Conservation (phyloP, 208 protist genomes). For the Leishmania aethiopica region DNA sequence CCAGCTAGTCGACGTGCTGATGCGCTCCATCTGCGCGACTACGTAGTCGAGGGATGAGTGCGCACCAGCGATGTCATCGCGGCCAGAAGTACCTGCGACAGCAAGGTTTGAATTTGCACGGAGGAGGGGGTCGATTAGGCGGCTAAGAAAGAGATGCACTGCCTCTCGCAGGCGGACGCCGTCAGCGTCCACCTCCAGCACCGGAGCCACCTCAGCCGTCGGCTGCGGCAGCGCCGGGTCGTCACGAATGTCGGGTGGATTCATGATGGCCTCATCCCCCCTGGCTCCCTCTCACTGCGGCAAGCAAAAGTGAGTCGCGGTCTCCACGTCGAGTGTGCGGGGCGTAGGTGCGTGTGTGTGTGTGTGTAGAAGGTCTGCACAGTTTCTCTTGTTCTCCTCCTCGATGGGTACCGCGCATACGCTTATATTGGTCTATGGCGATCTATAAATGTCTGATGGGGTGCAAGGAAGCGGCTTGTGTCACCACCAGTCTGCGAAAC, state of each 20-base stretch:
- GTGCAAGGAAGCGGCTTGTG: background rate
- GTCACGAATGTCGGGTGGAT: conserved; percentile 48
- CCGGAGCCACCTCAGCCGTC: conserved; percentile 39
- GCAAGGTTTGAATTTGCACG: conserved; percentile 22
- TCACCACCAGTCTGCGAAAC: background rate
- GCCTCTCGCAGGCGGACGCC: conserved; percentile 76
- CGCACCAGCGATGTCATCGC: background rate
- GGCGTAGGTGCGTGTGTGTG: background rate
- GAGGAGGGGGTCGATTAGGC: conserved; percentile 69
- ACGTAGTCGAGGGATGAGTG: conserved; percentile 55
- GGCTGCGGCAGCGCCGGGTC: conserved; percentile 58
- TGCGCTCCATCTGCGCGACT: conserved; percentile 74
- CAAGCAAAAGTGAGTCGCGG: background rate
- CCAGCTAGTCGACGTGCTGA: conserved; percentile 79
- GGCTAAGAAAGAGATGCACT: conserved; percentile 79
- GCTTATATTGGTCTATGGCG: background rate
- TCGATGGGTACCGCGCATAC: background rate
- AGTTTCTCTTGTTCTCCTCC: background rate
- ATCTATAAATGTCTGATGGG: background rate
- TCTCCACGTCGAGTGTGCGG: background rate
- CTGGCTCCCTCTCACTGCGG: background rate
- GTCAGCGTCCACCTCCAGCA: conserved; percentile 74
- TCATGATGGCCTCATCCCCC: conserved; percentile 34
- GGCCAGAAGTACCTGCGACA: background rate
- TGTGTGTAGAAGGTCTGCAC: background rate